These are phyloP conservation scores for Blastobotrys americana DNA, from an alignment of 805 yeast species.

Conservation along the genomic window DNA sequence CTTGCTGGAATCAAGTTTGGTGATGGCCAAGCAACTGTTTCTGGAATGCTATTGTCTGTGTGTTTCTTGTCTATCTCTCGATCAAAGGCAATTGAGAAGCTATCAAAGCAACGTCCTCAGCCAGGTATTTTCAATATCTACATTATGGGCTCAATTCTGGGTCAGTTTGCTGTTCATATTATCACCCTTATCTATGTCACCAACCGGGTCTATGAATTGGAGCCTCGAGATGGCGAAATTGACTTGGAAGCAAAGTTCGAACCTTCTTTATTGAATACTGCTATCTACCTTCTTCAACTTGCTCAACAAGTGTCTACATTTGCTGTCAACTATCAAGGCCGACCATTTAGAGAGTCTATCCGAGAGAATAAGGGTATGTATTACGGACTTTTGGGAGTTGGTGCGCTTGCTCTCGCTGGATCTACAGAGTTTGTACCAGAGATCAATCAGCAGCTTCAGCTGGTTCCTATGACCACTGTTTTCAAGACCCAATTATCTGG, in stretches of 20 bases:
- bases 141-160: conserved; percentile 95
- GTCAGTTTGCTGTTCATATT: conserved; percentile 93
- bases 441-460: conserved; percentile 81
- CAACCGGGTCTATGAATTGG: conserved; percentile 71
- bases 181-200: conserved; percentile 76
- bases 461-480: conserved; percentile 70
- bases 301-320: conserved; percentile 97
- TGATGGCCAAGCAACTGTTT: conserved; percentile 94
- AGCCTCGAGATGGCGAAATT: conserved; percentile 85
- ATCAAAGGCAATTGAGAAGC: conserved; percentile 81
- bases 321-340: conserved; percentile 96
- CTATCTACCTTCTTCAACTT: conserved; percentile 86
- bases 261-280: conserved; percentile 92
- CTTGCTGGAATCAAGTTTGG: conserved; percentile 98
- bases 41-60: conserved; percentile 86
- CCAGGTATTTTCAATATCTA: conserved; percentile 92
- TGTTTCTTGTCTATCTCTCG: conserved; percentile 94
- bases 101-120: conserved; percentile 93
- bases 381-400: conserved; percentile 87
- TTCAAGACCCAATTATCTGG: conserved; percentile 75
- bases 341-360: conserved; percentile 90
- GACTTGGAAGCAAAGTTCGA: conserved; percentile 83
- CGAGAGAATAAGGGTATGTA: conserved; percentile 93
- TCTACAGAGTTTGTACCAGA: conserved; percentile 94
- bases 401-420: conserved; percentile 80